Evolutionary conservation across 2,329 filamentous ascomycete genomes (phyloP).

Genomic region (Cladophialophora chaetospira): DNA sequence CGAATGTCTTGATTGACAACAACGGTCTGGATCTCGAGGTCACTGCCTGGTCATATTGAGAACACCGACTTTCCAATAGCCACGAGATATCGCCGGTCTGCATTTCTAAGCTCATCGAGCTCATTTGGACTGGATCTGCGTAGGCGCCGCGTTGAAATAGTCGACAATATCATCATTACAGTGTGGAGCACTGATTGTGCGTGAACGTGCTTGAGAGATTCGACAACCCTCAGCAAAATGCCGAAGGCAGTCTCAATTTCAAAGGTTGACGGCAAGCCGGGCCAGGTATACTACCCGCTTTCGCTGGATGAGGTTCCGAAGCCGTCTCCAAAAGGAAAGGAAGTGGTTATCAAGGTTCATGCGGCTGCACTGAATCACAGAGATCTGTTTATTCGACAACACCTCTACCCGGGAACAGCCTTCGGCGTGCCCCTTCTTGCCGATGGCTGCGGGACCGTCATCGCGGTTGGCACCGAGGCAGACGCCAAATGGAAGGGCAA

Average conservation of each 20-base stretch:
- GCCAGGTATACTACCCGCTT: constrained; percentile 70
- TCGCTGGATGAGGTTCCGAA: constrained; percentile 62
- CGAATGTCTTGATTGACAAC: background rate
- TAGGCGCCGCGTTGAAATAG: no score
- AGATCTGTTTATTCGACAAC: constrained; percentile 90
- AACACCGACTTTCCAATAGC: background rate
- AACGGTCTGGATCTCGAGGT: background rate
- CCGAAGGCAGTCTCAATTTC: constrained; percentile 49
- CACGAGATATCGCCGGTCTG: constrained; percentile 17
- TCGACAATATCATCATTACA: no score
- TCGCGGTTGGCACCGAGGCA: constrained; percentile 60
- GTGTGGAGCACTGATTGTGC: no score
- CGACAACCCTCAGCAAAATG: constrained; percentile 36
- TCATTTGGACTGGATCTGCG: no score
- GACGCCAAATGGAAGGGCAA: constrained; percentile 63
- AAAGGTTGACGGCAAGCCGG: constrained; percentile 67
- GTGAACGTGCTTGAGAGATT: background rate
- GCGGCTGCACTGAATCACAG: constrained; percentile 91
- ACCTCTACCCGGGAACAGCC: constrained; percentile 82
- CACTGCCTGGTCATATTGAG: background rate
- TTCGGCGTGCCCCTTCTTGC: constrained; percentile 78
- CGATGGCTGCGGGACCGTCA: constrained; percentile 78
- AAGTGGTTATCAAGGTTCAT: constrained; percentile 74
- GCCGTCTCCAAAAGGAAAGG: constrained; percentile 63
- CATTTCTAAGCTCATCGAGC: constrained; percentile 15